These are phyloP conservation scores for Diaporthe ampelina DNA, from an alignment of 2,329 filamentous ascomycete species.

Conservation along the genomic window DNA sequence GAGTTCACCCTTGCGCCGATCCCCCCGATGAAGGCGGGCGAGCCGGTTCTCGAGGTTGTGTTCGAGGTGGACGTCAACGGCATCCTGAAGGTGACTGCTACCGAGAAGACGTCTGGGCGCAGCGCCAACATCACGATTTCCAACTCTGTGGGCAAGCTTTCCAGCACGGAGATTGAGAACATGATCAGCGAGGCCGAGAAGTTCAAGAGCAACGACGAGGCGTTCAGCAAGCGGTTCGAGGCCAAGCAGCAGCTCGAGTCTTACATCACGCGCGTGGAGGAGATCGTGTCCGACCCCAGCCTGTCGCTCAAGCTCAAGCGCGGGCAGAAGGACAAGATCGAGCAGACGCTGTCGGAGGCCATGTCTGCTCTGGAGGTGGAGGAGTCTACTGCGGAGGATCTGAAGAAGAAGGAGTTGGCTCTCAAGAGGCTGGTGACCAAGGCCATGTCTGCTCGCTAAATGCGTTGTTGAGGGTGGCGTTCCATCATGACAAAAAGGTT, in stretches of 20 bases:
- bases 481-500: slow-evolving; percentile 20
- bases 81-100: slow-evolving; percentile 99
- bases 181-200: slow-evolving; percentile 98
- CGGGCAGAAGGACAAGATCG: slow-evolving; percentile 99
- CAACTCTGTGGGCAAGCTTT: slow-evolving; percentile 99
- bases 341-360: slow-evolving; percentile 94
- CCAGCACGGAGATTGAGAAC: slow-evolving; percentile 92
- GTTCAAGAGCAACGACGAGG: slow-evolving; percentile 98
- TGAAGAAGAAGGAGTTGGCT: slow-evolving; percentile 99
- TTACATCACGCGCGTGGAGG: slow-evolving; percentile 98
- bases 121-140: slow-evolving; percentile 99
- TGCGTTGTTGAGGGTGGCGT: background rate
- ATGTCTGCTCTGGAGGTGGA: slow-evolving; percentile 98
- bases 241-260: slow-evolving; percentile 99
- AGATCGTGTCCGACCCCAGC: slow-evolving; percentile 96
- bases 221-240: slow-evolving; percentile 99
- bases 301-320: slow-evolving; percentile 98
- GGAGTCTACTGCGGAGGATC: slow-evolving; percentile 90
- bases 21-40: slow-evolving; percentile 91
- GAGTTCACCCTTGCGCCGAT: slow-evolving; percentile 96
- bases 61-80: slow-evolving; percentile 99
- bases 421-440: slow-evolving; percentile 99
- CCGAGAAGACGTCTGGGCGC: slow-evolving; percentile 98
- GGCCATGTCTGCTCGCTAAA: slow-evolving; percentile 93
- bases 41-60: slow-evolving; percentile 96